These are phyloP conservation scores for Lepidium sativum DNA, from an alignment of 345 rosid genomes.

Conservation along the genomic window DNA sequence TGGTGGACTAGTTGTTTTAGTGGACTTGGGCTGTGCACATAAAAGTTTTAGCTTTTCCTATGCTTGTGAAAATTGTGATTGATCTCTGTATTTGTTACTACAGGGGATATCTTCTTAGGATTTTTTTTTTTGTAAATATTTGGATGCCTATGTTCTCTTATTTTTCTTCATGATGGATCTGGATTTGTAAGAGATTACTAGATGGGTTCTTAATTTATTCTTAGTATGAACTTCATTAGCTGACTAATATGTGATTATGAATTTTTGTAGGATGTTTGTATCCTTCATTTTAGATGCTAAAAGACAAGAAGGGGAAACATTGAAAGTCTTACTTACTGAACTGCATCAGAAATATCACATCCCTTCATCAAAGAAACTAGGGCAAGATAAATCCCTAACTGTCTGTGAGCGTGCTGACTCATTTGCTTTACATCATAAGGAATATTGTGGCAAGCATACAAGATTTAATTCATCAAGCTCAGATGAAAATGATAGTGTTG, in stretches of 20 bases:
- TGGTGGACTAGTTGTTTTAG: background rate
- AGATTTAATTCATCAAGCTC: slow-evolving; percentile 64
- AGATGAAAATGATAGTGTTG: slow-evolving; percentile 45
- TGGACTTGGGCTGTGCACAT: slow-evolving; percentile 2
- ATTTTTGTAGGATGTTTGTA: slow-evolving; percentile 57
- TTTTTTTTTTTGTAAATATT: background rate
- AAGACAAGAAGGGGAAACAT: slow-evolving; percentile 36
- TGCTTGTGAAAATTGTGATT: background rate
- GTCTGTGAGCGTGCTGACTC: slow-evolving; percentile 60
- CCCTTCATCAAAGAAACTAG: slow-evolving; percentile 35
- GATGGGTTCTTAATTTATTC: background rate
- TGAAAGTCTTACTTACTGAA: slow-evolving; percentile 34
- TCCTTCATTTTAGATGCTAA: slow-evolving; percentile 51
- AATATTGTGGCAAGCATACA: slow-evolving; percentile 55
- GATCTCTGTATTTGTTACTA: background rate
- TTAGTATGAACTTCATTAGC: slow-evolving; percentile 11
- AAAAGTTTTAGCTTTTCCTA: background rate
- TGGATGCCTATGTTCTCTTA: background rate
- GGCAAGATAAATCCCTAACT: slow-evolving; percentile 42
- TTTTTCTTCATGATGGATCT: background rate
- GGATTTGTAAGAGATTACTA: background rate
- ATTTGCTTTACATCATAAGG: slow-evolving; percentile 45
- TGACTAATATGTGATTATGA: slow-evolving; percentile 8
- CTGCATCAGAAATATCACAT: slow-evolving; percentile 36
- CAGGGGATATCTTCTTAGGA: background rate